Evolutionary conservation across 2,329 filamentous ascomycete species (phyloP).

Genomic region (Sporothrix sp.): DNA sequence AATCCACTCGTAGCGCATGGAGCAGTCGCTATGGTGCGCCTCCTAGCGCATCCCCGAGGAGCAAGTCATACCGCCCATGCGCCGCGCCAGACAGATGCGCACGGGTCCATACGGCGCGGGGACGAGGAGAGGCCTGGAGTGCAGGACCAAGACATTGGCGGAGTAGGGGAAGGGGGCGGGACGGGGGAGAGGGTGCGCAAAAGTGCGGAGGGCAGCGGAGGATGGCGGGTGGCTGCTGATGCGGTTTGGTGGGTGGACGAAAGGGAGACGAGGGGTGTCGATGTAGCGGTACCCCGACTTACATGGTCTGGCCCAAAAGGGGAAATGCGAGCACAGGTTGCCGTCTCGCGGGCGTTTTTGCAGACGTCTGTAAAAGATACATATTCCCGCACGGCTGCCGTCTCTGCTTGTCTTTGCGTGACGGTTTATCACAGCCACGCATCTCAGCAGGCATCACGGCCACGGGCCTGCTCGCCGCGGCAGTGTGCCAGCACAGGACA

Average conservation of each 20-base stretch:
- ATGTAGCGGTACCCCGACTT: constrained; percentile 9
- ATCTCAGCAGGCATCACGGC: too few species aligned
- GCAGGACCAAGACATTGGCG: constrained; percentile 4
- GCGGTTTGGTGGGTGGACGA: constrained; percentile 10
- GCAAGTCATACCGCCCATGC: not conserved
- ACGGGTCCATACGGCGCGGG: not conserved
- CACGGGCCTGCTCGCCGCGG: too few species aligned
- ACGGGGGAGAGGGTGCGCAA: constrained; percentile 10
- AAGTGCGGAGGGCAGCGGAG: constrained; percentile 9
- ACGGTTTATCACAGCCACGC: too few species aligned
- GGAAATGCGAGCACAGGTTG: not conserved
- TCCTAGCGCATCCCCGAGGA: constrained; percentile 8
- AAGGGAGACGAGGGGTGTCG: constrained; percentile 5
- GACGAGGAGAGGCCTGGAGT: not conserved
- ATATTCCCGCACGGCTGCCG: too few species aligned
- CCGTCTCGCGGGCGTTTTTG: not conserved
- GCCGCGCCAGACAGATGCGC: not conserved
- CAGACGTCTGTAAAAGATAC: too few species aligned
- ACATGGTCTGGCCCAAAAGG: not conserved
- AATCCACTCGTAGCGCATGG: constrained; percentile 4
- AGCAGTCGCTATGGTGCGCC: not conserved
- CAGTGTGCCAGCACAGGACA: too few species aligned
- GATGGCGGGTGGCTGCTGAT: not conserved
- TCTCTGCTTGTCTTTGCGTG: too few species aligned
- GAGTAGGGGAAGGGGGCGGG: constrained; percentile 15